A percentile compares a stretch with the other conserved stretches of the same genome.
Evolutionary conservation across 2,329 filamentous ascomycete species (phyloP).

Genomic region (Cytospora piceicola): DNA sequence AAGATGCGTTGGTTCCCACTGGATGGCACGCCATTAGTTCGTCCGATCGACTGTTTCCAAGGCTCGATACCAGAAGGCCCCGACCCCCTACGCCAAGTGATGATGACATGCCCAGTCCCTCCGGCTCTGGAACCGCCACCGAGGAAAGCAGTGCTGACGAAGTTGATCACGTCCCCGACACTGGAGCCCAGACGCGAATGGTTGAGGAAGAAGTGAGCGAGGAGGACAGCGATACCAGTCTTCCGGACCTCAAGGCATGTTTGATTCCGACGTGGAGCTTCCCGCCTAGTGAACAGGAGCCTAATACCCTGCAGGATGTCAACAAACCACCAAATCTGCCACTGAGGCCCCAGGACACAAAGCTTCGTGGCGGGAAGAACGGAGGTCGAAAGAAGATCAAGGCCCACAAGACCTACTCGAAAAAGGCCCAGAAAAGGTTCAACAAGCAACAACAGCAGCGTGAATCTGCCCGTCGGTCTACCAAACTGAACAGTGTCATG

Average conservation of each 20-base stretch:
- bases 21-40: slow-evolving; percentile 64
- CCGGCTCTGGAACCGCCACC: slow-evolving; percentile 51
- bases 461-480: slow-evolving; percentile 31
- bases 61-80: slow-evolving; percentile 51
- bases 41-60: slow-evolving; percentile 61
- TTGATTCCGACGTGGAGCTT: slow-evolving; percentile 19
- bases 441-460: slow-evolving; percentile 47
- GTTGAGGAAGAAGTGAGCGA: slow-evolving; percentile 63
- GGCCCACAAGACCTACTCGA: slow-evolving; percentile 50
- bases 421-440: slow-evolving; percentile 53
- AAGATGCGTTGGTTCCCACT: slow-evolving; percentile 65
- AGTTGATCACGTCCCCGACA: slow-evolving; percentile 43
- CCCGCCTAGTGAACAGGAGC: slow-evolving; percentile 15
- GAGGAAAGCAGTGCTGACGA: slow-evolving; percentile 60
- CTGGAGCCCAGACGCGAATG: slow-evolving; percentile 55
- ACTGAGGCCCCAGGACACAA: slow-evolving; percentile 33
- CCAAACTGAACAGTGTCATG: slow-evolving; percentile 36
- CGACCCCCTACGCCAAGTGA: slow-evolving; percentile 49
- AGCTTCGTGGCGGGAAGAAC: slow-evolving; percentile 24
- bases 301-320: slow-evolving; percentile 29
- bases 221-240: slow-evolving; percentile 46
- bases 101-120: slow-evolving; percentile 52
- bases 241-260: slow-evolving; percentile 24
- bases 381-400: slow-evolving; percentile 55
- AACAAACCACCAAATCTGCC: slow-evolving; percentile 33